phyloP scores from a whole-genome alignment of 129 eudicot genomes.

The Daucus carota region DNA sequence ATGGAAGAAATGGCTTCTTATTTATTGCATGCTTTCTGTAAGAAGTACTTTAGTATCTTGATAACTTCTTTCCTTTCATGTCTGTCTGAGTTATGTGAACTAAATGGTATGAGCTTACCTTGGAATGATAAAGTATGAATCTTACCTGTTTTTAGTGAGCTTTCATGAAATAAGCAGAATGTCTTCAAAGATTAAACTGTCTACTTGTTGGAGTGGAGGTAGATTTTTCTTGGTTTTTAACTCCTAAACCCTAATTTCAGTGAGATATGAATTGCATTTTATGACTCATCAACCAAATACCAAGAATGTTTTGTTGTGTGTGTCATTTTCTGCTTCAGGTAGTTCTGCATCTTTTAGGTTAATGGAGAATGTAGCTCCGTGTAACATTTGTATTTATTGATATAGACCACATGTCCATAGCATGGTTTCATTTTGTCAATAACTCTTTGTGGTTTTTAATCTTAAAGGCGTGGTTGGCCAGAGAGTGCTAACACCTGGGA shows the following conservation, averaged over 20 bases:
- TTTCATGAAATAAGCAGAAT: background rate
- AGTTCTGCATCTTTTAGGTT: background rate
- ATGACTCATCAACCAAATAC: too few species aligned
- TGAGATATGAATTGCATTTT: too few species aligned
- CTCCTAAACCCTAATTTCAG: background rate
- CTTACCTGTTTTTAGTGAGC: background rate
- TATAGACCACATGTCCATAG: background rate
- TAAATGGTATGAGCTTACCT: background rate
- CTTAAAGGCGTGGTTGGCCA: slow-evolving; percentile 94
- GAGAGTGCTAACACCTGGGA: slow-evolving; percentile 94
- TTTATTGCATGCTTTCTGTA: background rate
- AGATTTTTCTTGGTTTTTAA: background rate
- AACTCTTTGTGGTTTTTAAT: slow-evolving; percentile 19
- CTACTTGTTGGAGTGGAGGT: background rate
- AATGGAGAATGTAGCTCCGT: background rate
- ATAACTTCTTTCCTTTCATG: background rate
- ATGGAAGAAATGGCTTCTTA: background rate
- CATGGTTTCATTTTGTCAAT: slow-evolving; percentile 8
- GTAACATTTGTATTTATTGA: background rate
- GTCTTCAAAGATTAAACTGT: background rate
- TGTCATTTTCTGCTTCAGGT: background rate
- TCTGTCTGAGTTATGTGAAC: background rate
- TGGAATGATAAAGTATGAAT: background rate
- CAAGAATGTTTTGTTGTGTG: background rate
- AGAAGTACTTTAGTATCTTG: background rate